Conservation (phyloP, 192 early-diverging fungal genomes). For the Coemansia sp. region DNA sequence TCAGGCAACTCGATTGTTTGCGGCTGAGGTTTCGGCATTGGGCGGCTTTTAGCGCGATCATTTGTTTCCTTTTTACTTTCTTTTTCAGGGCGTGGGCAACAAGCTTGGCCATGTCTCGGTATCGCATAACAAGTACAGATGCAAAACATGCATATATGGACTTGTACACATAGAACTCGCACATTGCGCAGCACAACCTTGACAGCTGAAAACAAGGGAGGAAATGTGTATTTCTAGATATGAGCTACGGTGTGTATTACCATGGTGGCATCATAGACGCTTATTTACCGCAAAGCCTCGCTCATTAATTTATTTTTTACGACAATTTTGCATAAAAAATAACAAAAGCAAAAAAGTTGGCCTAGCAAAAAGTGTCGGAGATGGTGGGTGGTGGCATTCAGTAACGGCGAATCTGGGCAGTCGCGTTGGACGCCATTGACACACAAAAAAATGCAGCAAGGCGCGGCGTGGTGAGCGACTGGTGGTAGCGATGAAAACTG, state of each 20-base stretch:
- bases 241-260: not conserved
- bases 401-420: conserved; percentile 5
- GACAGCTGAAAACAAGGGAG: not conserved
- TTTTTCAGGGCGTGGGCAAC: not conserved
- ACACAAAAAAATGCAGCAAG: not conserved
- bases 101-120: not conserved
- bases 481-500: not conserved
- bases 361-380: not conserved
- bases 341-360: not conserved
- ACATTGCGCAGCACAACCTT: not conserved
- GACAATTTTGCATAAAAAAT: not conserved
- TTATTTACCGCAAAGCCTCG: conserved; percentile 4
- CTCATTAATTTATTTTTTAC: conserved; percentile 7
- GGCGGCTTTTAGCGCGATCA: conserved; percentile 7
- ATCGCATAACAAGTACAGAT: not conserved
- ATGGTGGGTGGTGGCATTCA: not conserved
- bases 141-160: not conserved
- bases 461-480: not conserved
- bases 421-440: not conserved
- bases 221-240: not conserved
- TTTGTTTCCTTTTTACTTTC: conserved; percentile 2
- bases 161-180: not conserved
- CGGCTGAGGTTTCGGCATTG: conserved; percentile 7
- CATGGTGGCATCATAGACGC: not conserved
- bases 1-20: not conserved